Evolutionary conservation across 768 basidiomycete genomes (phyloP), one percentile per base, ranked within the genome.

Genomic region (Boletus huronensis): DNA sequence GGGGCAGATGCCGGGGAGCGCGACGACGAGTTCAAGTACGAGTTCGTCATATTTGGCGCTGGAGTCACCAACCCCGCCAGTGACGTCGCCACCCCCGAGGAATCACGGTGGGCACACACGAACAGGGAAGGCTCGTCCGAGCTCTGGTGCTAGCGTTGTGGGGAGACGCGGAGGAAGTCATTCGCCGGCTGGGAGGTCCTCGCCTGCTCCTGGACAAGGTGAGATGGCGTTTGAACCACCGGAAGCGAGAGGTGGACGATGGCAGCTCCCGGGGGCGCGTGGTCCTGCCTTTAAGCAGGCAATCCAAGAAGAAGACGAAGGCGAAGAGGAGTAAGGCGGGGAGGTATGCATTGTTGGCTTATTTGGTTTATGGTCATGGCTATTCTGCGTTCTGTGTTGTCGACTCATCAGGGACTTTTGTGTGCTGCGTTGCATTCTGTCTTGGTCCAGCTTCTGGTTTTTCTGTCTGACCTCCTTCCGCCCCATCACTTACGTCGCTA

Each of bases 281-380:
- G 89, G 88, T 1, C 83, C 82, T 47, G 84, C 88, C 9, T 89
- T 89, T 61, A 74, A 65, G 61, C 82, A 85, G 58, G 71, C 87
- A 5, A 91, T 90, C 52, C 87, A 90, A 67, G 90, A 92, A 66
- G 90, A 91, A 65, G 90, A 93, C 60, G 90, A 92, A 68, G 90
- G 78, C 21, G 90, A 91, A 69, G 90, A 90, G 62, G 84, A 89
- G 62, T 72, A 48, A 69, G 17, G 11, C 38, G 38, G 50, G 54
- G 45, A 57, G 46, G 42, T 58, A 43, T 48, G 49, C 25, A 7
- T 31, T 49, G 14, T 53, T 53, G 48, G 11, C 32, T 57, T 42
- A 25, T 45, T 34, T 36, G 50, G 48, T 44, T 57, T 57, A 38
- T 54, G 46, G 40, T 51, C 16, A 32, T 50, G 49, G 44, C 29